Percentiles rank a stretch among this genome's conserved stretches.
These are phyloP conservation scores for Corylus avellana DNA, from an alignment of 306 rosid species.

Conservation along the genomic window DNA sequence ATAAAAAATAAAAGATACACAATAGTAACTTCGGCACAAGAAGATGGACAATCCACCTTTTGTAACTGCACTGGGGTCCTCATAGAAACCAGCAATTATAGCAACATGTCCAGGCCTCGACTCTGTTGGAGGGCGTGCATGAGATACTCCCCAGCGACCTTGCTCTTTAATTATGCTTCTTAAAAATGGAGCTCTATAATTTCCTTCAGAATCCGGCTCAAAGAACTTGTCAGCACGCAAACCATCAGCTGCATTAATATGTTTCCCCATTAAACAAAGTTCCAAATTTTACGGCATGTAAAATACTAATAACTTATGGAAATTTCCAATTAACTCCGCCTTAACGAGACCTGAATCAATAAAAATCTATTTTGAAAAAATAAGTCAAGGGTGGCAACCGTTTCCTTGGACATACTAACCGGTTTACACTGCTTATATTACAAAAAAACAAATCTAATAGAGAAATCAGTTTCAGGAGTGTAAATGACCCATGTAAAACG, in stretches of 20 bases:
- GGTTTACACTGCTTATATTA: not conserved
- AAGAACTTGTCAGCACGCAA: slow-evolving; percentile 88
- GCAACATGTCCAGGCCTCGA: slow-evolving; percentile 93
- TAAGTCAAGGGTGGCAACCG: not conserved
- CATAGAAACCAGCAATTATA: slow-evolving; percentile 87
- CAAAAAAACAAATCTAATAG: not conserved
- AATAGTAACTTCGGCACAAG: not conserved
- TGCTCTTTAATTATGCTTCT: slow-evolving; percentile 61
- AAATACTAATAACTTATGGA: not conserved
- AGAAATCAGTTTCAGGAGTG: not conserved
- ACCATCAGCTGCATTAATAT: slow-evolving; percentile 70
- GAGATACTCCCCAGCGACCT: slow-evolving; percentile 98
- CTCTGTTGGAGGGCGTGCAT: slow-evolving; percentile 96
- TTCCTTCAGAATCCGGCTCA: slow-evolving; percentile 71
- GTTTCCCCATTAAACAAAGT: slow-evolving; percentile 14
- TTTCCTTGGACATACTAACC: slow-evolving; percentile 1
- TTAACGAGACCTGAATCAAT: not conserved
- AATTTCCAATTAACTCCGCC: not conserved
- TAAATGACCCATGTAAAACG: not conserved
- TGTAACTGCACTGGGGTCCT: slow-evolving; percentile 93
- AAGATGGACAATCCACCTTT: slow-evolving; percentile 53
- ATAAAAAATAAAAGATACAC: not conserved
- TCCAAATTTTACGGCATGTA: not conserved
- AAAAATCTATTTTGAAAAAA: not conserved
- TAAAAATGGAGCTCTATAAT: slow-evolving; percentile 74